Percentiles rank a stretch among this genome's conserved stretches.
phyloP scores from a whole-genome alignment of 495 filamentous ascomycete species.

The Podospora didyma region DNA sequence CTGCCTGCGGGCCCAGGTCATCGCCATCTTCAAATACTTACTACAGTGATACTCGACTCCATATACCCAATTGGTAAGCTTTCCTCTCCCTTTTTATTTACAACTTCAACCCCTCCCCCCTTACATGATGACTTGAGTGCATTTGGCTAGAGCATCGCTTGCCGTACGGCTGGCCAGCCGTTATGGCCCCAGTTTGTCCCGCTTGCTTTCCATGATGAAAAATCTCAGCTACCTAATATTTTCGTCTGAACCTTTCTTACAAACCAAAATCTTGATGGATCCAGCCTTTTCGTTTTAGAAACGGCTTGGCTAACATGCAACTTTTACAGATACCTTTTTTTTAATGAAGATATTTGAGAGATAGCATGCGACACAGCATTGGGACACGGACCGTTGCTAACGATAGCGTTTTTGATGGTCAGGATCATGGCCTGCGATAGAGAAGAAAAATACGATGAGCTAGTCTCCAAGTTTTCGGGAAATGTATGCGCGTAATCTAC shows the following conservation, averaged over 20 bases:
- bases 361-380: no score
- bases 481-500: conserved; percentile 48
- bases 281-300: neutral
- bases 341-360: no score
- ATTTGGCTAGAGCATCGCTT: conserved; percentile 98
- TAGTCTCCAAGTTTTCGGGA: conserved; percentile 73
- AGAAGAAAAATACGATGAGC: conserved; percentile 72
- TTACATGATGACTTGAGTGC: conserved; percentile 98
- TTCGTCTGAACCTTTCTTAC: conserved; percentile 66
- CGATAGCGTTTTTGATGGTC: conserved; percentile 7
- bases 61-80: conserved; percentile 15
- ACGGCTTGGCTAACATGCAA: no score
- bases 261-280: neutral
- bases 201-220: conserved; percentile 85
- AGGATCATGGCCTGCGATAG: conserved; percentile 95
- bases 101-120: conserved; percentile 10
- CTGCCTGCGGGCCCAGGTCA: conserved; percentile 4
- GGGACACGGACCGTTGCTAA: no score
- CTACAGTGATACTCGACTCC: neutral
- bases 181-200: conserved; percentile 33
- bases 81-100: neutral
- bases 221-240: conserved; percentile 90
- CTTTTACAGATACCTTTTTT: no score
- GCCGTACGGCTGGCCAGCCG: conserved; percentile 33
- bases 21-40: neutral